These are phyloP conservation scores for Ganoderma leucocontextum DNA, from an alignment of 1,284 basidiomycete genomes.

Conservation along the genomic window DNA sequence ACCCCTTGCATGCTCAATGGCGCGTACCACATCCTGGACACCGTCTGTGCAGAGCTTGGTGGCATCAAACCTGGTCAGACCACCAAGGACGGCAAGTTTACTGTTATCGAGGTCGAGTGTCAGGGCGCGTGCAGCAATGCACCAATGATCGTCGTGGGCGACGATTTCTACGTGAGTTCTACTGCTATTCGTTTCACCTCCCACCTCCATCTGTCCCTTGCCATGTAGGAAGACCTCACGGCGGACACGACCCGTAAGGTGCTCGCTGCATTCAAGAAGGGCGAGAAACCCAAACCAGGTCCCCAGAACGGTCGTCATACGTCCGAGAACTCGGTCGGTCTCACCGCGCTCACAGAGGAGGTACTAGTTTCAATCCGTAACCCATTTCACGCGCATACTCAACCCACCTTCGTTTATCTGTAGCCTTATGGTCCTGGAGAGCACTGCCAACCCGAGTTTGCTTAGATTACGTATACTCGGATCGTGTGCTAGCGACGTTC, in stretches of 20 bases:
- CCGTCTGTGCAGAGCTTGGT: conserved; percentile 86
- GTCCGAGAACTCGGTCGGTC: conserved; percentile 89
- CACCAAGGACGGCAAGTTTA: conserved; percentile 96
- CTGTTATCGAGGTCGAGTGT: conserved; percentile 98
- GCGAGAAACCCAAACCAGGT: conserved; percentile 90
- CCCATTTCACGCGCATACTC: conserved; percentile 2
- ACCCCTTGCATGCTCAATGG: conserved; percentile 98
- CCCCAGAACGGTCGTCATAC: conserved; percentile 90
- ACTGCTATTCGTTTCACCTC: background rate
- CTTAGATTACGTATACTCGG: conserved; percentile 51
- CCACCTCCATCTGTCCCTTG: background rate
- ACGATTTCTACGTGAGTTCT: conserved; percentile 90
- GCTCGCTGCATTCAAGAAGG: conserved; percentile 85
- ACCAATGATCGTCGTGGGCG: conserved; percentile 97
- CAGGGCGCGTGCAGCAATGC: conserved; percentile 98
- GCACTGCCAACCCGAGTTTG: conserved; percentile 88
- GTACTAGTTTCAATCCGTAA: conserved; percentile 48
- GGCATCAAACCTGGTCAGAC: conserved; percentile 90
- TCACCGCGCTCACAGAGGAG: conserved; percentile 87
- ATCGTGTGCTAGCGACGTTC: conserved; percentile 3
- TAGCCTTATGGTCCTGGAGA: conserved; percentile 96
- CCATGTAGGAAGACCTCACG: conserved; percentile 92
- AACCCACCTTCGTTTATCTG: conserved; percentile 10
- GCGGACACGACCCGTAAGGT: conserved; percentile 89
- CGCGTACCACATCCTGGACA: conserved; percentile 88